Evolutionary conservation across 768 basidiomycete genomes (phyloP), one percentile per base, ranked within the genome.

Genomic region (Pisolithus orientalis): DNA sequence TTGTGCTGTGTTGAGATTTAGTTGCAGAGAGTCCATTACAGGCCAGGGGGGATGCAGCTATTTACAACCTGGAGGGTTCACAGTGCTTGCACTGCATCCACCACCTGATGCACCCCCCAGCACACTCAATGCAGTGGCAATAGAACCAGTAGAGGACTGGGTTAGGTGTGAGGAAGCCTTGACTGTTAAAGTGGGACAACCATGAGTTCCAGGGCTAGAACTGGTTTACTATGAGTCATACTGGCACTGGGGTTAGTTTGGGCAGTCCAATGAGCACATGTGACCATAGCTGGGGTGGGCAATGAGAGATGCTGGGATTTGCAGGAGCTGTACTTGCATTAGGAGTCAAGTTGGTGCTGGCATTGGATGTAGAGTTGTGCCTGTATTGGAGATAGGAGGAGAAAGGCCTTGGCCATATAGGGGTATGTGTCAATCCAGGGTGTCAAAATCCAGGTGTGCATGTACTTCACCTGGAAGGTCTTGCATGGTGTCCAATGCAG

Each of bases 1-100:
- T 93, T 91, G 65, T 93, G 90, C 85, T 91, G 42, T 13, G 5
- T 47, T 14, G 16, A 93, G 67, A 6, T 10, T 58, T 16, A 58
- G 52, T 44, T 13, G 17, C 24, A 17, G 34, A 6, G 37, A 5
- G 14, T 16, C 6, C 10, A 14, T n/a, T 8, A 9, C 6, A 16
- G 2, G 25, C 28, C 32, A 27, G 40, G 34, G 17, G 43, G 9
- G 37, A 77, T 82, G 47, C 62, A 87, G 89, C 69, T 90, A 65
- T 64, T 92, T 92, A 67, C 88, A 93, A 64, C 28, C 28, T 3
- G 28, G 7, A 29, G 28, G 1, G 28, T 29, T 29, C 28, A 29
- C 7, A 29, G 5, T 3, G 28, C 28, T 21, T 2, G 21, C 21
- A 21, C 21, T 2, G 21, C 21, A 2, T 21, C 21, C 21, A 21